These are phyloP conservation scores for Brettanomyces nanus DNA, from an alignment of 805 yeast genomes.

Conservation along the genomic window DNA sequence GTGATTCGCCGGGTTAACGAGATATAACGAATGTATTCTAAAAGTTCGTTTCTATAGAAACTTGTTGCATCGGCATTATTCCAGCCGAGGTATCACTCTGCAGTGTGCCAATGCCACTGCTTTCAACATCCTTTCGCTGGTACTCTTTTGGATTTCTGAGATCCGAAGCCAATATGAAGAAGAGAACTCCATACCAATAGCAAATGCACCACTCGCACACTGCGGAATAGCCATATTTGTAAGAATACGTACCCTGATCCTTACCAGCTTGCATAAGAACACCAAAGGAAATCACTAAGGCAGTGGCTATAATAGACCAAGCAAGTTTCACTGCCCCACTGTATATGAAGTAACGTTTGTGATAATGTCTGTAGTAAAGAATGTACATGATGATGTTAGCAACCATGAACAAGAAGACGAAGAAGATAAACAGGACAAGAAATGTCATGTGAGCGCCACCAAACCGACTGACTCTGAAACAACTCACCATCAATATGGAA, in stretches of 20 bases:
- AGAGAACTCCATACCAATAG: slow-evolving; percentile 73
- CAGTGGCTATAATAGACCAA: slow-evolving; percentile 64
- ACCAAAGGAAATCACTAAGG: slow-evolving; percentile 65
- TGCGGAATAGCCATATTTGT: slow-evolving; percentile 44
- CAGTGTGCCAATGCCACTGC: not conserved
- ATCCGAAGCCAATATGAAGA: slow-evolving; percentile 59
- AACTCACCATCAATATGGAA: slow-evolving; percentile 66
- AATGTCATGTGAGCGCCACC: slow-evolving; percentile 53
- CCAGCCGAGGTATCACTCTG: too few relatives aligned
- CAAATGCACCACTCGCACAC: slow-evolving; percentile 80
- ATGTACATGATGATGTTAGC: slow-evolving; percentile 37
- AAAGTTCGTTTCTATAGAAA: not conserved
- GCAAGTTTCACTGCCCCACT: slow-evolving; percentile 45
- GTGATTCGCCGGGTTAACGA: not conserved
- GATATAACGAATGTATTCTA: too few relatives aligned
- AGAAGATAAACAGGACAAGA: slow-evolving; percentile 66
- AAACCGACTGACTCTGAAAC: slow-evolving; percentile 56
- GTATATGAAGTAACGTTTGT: slow-evolving; percentile 24
- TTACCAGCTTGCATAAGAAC: slow-evolving; percentile 17
- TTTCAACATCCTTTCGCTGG: slow-evolving; percentile 10
- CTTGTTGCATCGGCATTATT: too few relatives aligned
- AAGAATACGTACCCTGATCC: slow-evolving; percentile 19
- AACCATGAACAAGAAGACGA: slow-evolving; percentile 46
- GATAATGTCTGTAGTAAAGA: slow-evolving; percentile 17
- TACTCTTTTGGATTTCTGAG: slow-evolving; percentile 27